A percentile compares a stretch with the other conserved stretches of the same genome.
phyloP scores from a whole-genome alignment of 2,329 filamentous ascomycete genomes.

The Neopestalotiopsis sp. region DNA sequence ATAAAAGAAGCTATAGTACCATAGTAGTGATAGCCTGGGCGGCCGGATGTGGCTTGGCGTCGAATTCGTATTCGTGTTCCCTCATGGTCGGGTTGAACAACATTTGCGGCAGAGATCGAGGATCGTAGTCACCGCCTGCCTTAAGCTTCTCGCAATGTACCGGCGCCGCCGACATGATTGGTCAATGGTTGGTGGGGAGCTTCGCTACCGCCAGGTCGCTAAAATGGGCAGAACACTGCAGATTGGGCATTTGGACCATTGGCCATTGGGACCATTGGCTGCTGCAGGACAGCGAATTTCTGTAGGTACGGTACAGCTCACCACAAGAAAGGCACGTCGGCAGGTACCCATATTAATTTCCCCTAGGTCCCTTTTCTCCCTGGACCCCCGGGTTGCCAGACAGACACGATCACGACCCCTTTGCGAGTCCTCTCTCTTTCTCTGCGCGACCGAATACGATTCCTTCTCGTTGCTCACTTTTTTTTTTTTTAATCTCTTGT shows the following conservation, averaged over 20 bases:
- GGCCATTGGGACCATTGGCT: no score
- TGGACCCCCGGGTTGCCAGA: not conserved
- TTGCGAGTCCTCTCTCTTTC: not conserved
- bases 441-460: constrained; percentile 14
- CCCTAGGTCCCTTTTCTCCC: not conserved
- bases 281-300: not conserved
- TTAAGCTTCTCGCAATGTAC: not conserved
- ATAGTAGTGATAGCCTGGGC: not conserved
- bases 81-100: not conserved
- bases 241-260: not conserved
- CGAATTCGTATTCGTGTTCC: constrained; percentile 14
- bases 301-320: not conserved
- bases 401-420: constrained; percentile 11
- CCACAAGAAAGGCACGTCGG: not conserved
- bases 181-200: constrained; percentile 11
- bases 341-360: constrained; percentile 16
- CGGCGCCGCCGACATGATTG: not conserved
- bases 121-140: not conserved
- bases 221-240: not conserved
- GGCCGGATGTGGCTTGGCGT: constrained; percentile 1
- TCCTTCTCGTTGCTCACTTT: not conserved
- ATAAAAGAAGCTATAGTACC: not conserved
- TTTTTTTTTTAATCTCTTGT: not conserved
- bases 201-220: not conserved
- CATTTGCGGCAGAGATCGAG: not conserved